Evolutionary conservation across 768 basidiomycete genomes (phyloP), one percentile per base, ranked within the genome.

Genomic region (Serendipita sp.): DNA sequence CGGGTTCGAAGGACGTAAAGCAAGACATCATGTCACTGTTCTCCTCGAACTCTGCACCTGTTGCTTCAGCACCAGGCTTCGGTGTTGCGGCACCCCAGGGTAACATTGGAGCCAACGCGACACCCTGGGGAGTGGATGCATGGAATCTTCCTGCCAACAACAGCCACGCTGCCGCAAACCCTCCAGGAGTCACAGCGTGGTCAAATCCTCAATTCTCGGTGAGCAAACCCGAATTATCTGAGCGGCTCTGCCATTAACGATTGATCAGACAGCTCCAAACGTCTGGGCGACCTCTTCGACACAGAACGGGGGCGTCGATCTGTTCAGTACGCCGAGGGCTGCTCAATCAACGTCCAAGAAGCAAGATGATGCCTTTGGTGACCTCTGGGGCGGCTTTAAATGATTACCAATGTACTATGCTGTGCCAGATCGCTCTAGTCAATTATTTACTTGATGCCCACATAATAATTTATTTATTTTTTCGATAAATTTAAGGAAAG

Each of bases 11-110:
- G 69, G 85, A 89, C 68, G 79, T 84, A 48, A 93, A 91, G 67
- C 80, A 88, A 62, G 87, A 94, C 66, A 94, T 94, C 66, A 76
- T 94, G 17, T 88, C 88, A 0, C 78, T 94, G 43, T 92, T 89
- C 71, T 81, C 86, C 16, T 68, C 79, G 0, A 70, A 79, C 0
- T 68, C 77, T 0, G 51, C 69, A 3, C 70, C 77, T 0, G 42
- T 66, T 3, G 67, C 76, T 2, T 50, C 69, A 0, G 38, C 61
- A 30, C 63, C 74, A 73, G 73, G 68, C 69, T 38, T 63, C 38
- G 41, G 61, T 0, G 64, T 65, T 66, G 71, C 63, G 64, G 65
- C 64, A 67, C 67, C 68, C n/a, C 70, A 69, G 61, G 61, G 41
- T 65, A 65, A 45, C 75, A 28, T 76, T 76, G 61, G 78, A 80